Conservation (phyloP, 345 rosid species). For the Syzygium jambos region DNA sequence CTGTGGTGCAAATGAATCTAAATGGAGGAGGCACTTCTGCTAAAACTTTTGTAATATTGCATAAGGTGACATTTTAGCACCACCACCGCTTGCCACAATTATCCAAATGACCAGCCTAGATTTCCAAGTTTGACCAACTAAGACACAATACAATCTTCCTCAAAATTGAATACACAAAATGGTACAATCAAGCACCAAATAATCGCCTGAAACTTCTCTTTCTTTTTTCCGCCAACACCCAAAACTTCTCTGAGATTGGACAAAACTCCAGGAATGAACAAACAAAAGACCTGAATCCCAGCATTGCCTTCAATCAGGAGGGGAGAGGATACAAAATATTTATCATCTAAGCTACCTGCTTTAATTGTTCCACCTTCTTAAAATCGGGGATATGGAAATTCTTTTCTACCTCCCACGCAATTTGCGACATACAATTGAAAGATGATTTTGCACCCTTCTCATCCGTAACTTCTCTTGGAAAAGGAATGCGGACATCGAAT, state of each 20-base stretch:
- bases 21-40: neutral
- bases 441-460: slow-evolving; percentile 89
- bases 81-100: neutral
- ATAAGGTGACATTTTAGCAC: neutral
- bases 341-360: slow-evolving; percentile 25
- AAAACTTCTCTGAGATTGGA: neutral
- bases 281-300: neutral
- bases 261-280: neutral
- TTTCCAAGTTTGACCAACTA: neutral
- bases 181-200: neutral
- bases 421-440: slow-evolving; percentile 86
- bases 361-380: slow-evolving; percentile 58
- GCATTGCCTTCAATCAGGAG: neutral
- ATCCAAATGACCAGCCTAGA: neutral
- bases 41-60: neutral
- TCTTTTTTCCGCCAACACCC: neutral
- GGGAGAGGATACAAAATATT: neutral
- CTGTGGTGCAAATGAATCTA: neutral
- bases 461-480: slow-evolving; percentile 76
- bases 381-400: slow-evolving; percentile 40
- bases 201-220: neutral
- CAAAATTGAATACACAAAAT: neutral
- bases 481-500: slow-evolving; percentile 77
- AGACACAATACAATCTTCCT: neutral
- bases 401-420: slow-evolving; percentile 94